Evolutionary conservation across 805 yeast species (phyloP).

Genomic region (Pichia manshurica): DNA sequence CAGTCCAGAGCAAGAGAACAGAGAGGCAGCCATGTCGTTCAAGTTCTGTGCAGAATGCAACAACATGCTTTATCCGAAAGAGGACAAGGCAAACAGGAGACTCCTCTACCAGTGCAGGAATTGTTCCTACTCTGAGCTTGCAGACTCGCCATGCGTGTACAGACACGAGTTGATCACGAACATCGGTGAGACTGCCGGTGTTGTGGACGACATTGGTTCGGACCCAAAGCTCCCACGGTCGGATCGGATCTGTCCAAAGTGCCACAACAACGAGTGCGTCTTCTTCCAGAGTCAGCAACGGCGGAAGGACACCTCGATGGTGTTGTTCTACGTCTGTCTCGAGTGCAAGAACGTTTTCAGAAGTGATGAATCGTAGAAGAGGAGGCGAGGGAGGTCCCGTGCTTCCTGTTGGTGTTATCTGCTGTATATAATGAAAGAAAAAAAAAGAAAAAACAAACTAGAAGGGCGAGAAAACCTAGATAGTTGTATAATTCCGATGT

Average conservation of each 20-base stretch:
- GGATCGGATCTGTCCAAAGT: slow-evolving; percentile 86
- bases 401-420: slow-evolving; percentile 5
- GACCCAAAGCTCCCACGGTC: slow-evolving; percentile 98
- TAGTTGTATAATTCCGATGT: too few species aligned
- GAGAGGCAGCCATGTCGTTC: slow-evolving; percentile 46
- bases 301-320: slow-evolving; percentile 93
- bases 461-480: too few species aligned
- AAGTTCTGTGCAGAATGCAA: slow-evolving; percentile 95
- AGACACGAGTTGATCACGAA: slow-evolving; percentile 89
- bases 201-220: slow-evolving; percentile 87
- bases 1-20: not conserved
- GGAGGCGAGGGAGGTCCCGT: not conserved
- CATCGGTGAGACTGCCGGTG: slow-evolving; percentile 95
- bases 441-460: too few species aligned
- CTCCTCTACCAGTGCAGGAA: slow-evolving; percentile 89
- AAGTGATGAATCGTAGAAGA: slow-evolving; percentile 15
- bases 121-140: slow-evolving; percentile 88
- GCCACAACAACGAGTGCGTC: slow-evolving; percentile 85
- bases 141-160: slow-evolving; percentile 81
- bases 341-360: slow-evolving; percentile 74
- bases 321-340: slow-evolving; percentile 85
- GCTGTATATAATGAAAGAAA: not conserved
- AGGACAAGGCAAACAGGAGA: slow-evolving; percentile 74
- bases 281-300: slow-evolving; percentile 96
- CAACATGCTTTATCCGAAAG: slow-evolving; percentile 96